phyloP scores from a whole-genome alignment of 2,329 filamentous ascomycete species.

The Cryphonectria naterciae region DNA sequence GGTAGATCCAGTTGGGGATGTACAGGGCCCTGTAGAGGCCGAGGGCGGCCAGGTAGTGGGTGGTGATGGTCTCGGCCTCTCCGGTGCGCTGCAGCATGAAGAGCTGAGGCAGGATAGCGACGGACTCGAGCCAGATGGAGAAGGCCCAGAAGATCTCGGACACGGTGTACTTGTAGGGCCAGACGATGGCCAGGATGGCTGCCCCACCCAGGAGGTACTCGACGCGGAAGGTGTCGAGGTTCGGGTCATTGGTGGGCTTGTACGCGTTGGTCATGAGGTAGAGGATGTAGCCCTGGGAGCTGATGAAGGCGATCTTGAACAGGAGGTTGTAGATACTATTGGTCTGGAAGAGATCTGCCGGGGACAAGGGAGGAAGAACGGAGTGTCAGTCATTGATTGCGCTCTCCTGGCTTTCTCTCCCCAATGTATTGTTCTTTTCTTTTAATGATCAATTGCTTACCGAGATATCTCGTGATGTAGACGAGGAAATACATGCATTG shows the following conservation, averaged over 20 bases:
- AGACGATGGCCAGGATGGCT: slow-evolving; percentile 75
- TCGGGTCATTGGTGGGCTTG: slow-evolving; percentile 96
- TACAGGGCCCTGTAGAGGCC: slow-evolving; percentile 91
- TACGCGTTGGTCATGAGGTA: slow-evolving; percentile 98
- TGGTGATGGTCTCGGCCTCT: slow-evolving; percentile 99
- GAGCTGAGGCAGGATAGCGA: slow-evolving; percentile 94
- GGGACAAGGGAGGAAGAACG: not conserved
- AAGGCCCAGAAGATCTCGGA: slow-evolving; percentile 96
- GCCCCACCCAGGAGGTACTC: slow-evolving; percentile 89
- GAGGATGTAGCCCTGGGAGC: slow-evolving; percentile 87
- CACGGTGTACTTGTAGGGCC: slow-evolving; percentile 82
- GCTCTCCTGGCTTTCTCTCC: not conserved
- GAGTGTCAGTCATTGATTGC: not conserved
- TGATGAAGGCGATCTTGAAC: slow-evolving; percentile 96
- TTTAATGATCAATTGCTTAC: slow-evolving; percentile 54
- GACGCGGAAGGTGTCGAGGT: slow-evolving; percentile 95
- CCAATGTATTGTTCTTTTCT: too few relatives aligned
- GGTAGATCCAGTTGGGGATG: slow-evolving; percentile 98
- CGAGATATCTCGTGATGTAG: slow-evolving; percentile 90
- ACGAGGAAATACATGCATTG: slow-evolving; percentile 94
- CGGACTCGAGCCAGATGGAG: slow-evolving; percentile 96
- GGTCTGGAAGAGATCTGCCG: slow-evolving; percentile 81
- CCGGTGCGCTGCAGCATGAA: slow-evolving; percentile 98
- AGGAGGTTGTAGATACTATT: slow-evolving; percentile 86
- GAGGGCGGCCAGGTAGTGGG: slow-evolving; percentile 94